Percentiles rank a stretch among this genome's conserved stretches.
Conservation (phyloP, 345 rosid genomes). For the Camelina laxa region DNA sequence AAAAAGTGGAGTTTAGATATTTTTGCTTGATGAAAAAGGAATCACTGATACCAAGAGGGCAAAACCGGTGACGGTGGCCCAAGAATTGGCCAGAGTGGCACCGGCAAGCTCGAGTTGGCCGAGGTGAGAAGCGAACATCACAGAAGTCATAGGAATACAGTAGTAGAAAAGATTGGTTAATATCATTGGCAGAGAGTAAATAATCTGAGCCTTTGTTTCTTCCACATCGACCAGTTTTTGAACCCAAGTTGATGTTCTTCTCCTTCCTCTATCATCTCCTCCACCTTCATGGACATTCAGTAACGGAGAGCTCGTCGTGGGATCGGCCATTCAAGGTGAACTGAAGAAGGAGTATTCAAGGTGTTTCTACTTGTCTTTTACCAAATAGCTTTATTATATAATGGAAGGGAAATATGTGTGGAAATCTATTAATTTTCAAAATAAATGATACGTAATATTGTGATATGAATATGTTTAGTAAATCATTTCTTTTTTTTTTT, state of each 20-base stretch:
- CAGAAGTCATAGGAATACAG: slow-evolving; percentile 63
- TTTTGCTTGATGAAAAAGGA: no score
- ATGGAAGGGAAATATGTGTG: no score
- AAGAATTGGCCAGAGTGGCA: slow-evolving; percentile 83
- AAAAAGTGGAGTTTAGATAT: no score
- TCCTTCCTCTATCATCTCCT: slow-evolving; percentile 22
- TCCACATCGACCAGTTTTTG: slow-evolving; percentile 49
- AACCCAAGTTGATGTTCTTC: slow-evolving; percentile 41
- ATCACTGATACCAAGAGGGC: slow-evolving; percentile 63
- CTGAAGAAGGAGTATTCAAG: no score
- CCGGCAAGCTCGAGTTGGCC: slow-evolving; percentile 79
- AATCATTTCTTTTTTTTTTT: no score
- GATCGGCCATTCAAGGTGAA: slow-evolving; percentile 6
- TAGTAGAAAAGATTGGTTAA: slow-evolving; percentile 62
- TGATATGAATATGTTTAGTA: no score
- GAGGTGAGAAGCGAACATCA: slow-evolving; percentile 80
- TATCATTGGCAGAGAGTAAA: slow-evolving; percentile 71
- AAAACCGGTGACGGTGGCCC: slow-evolving; percentile 80
- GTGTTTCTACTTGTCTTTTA: no score
- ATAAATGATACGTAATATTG: no score
- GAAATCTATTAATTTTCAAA: no score
- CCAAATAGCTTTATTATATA: no score
- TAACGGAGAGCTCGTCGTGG: slow-evolving; percentile 29
- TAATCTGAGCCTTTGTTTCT: slow-evolving; percentile 64
- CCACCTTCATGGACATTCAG: slow-evolving; percentile 16